Conservation (phyloP, 495 filamentous ascomycete genomes). For the Elasticomyces elasticus region DNA sequence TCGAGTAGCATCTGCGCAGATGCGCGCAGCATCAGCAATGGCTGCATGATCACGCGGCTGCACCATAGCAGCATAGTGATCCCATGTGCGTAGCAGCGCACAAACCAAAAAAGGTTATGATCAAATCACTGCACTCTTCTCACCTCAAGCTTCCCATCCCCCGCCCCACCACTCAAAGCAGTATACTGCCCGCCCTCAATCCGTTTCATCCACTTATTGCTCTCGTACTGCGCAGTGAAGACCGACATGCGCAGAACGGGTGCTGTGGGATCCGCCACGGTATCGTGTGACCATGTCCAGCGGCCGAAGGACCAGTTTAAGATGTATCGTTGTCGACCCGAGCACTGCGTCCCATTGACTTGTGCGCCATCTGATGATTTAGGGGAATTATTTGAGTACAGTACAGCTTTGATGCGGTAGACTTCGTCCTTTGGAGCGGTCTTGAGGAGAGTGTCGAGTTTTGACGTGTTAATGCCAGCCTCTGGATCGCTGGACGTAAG, state of each 20-base stretch:
- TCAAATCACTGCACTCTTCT: slow-evolving; percentile 13
- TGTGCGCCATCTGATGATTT: slow-evolving; percentile 45
- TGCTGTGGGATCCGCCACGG: slow-evolving; percentile 29
- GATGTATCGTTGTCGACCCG: slow-evolving; percentile 50
- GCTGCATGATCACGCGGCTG: neutral
- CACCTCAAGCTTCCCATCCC: slow-evolving; percentile 7
- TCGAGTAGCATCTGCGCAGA: neutral
- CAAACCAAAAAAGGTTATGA: neutral
- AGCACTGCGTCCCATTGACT: slow-evolving; percentile 9
- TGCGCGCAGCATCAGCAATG: neutral
- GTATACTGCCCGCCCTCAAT: slow-evolving; percentile 43
- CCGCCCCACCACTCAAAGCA: slow-evolving; percentile 1
- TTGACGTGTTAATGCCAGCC: slow-evolving; percentile 49
- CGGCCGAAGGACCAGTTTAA: slow-evolving; percentile 97
- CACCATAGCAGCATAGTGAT: neutral
- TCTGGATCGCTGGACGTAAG: slow-evolving; percentile 37
- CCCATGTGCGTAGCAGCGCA: neutral
- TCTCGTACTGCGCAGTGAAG: slow-evolving; percentile 75
- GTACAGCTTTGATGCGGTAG: slow-evolving; percentile 86
- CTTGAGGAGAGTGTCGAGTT: slow-evolving; percentile 56
- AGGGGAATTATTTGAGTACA: slow-evolving; percentile 50
- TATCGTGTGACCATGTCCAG: slow-evolving; percentile 69
- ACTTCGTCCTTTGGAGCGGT: slow-evolving; percentile 78
- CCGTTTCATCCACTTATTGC: slow-evolving; percentile 79
- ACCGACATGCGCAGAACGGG: slow-evolving; percentile 65